A percentile compares a stretch with the other conserved stretches of the same genome.
Evolutionary conservation across 345 rosid species (phyloP).

Genomic region (Camelina laxa): DNA sequence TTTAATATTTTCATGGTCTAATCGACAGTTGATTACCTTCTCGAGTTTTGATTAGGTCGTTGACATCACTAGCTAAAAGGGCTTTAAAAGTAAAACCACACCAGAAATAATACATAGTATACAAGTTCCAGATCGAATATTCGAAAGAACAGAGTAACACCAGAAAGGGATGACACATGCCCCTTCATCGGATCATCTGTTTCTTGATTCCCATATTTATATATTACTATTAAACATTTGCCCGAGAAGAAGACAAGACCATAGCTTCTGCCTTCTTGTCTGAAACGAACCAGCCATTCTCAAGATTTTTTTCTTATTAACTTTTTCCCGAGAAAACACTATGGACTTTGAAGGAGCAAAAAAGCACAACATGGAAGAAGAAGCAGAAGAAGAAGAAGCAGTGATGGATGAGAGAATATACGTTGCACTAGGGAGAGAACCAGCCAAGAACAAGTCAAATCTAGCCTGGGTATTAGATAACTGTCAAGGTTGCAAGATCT

Average conservation of each 20-base stretch:
- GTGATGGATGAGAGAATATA: constrained; percentile 60
- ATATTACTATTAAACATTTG: background rate
- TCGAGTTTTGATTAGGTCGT: constrained; percentile 43
- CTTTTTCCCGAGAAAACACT: background rate
- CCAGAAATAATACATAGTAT: constrained; percentile 23
- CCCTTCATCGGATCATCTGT: constrained; percentile 12
- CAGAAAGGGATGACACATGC: constrained; percentile 44
- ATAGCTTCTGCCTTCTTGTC: constrained; percentile 30
- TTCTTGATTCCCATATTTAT: constrained; percentile 25
- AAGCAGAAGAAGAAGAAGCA: constrained; percentile 34
- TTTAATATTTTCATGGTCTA: no score
- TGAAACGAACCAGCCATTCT: constrained; percentile 31
- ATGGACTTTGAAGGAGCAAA: constrained; percentile 1
- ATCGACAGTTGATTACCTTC: constrained; percentile 25
- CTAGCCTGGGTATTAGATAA: constrained; percentile 64
- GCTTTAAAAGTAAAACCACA: background rate
- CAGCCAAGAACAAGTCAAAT: constrained; percentile 52
- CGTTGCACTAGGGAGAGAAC: constrained; percentile 63
- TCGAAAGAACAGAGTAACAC: constrained; percentile 40
- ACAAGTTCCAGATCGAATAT: constrained; percentile 41
- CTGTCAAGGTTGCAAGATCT: constrained; percentile 64
- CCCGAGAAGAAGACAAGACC: constrained; percentile 14
- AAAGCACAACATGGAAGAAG: constrained; percentile 41
- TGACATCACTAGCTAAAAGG: constrained; percentile 25
- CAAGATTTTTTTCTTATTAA: constrained; percentile 1